A percentile compares a stretch with the other conserved stretches of the same genome.
These are phyloP conservation scores for Entomophthora muscae DNA, from an alignment of 371 early-diverging fungal species.

Conservation along the genomic window DNA sequence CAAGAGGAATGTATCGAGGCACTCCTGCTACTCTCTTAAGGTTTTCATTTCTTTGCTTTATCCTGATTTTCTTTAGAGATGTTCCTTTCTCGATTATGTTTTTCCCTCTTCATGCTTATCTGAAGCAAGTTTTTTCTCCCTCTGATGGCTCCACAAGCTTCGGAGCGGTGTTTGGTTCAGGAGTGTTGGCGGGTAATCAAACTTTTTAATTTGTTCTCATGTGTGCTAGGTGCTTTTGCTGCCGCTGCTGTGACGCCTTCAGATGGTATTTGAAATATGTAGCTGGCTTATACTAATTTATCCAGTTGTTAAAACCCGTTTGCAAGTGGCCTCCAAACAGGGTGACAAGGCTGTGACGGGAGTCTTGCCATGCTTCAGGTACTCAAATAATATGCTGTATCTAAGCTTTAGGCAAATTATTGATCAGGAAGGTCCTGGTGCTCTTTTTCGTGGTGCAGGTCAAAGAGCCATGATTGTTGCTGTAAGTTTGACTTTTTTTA, in stretches of 20 bases:
- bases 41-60: neutral
- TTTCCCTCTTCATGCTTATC: slow-evolving; percentile 85
- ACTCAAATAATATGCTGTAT: neutral
- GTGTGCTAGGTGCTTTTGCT: slow-evolving; percentile 1
- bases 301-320: slow-evolving; percentile 80
- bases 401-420: slow-evolving; percentile 43
- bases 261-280: too few species aligned
- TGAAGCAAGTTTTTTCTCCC: slow-evolving; percentile 55
- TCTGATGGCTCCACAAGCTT: slow-evolving; percentile 39
- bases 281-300: too few species aligned
- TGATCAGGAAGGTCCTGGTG: slow-evolving; percentile 72
- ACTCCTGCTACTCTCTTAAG: slow-evolving; percentile 70
- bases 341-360: slow-evolving; percentile 68
- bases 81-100: slow-evolving; percentile 89
- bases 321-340: slow-evolving; percentile 71
- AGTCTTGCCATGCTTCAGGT: slow-evolving; percentile 50
- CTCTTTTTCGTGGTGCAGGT: slow-evolving; percentile 91
- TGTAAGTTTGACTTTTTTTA: slow-evolving; percentile 4
- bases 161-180: slow-evolving; percentile 80
- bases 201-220: neutral
- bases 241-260: slow-evolving; percentile 9
- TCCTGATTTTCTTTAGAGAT: slow-evolving; percentile 40
- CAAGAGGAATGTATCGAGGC: slow-evolving; percentile 76
- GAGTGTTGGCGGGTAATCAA: slow-evolving; percentile 45
- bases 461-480: slow-evolving; percentile 81